Evolutionary conservation across 345 rosid species (phyloP), one percentile per base, ranked within the genome.

Genomic region (Brassica nigra): DNA sequence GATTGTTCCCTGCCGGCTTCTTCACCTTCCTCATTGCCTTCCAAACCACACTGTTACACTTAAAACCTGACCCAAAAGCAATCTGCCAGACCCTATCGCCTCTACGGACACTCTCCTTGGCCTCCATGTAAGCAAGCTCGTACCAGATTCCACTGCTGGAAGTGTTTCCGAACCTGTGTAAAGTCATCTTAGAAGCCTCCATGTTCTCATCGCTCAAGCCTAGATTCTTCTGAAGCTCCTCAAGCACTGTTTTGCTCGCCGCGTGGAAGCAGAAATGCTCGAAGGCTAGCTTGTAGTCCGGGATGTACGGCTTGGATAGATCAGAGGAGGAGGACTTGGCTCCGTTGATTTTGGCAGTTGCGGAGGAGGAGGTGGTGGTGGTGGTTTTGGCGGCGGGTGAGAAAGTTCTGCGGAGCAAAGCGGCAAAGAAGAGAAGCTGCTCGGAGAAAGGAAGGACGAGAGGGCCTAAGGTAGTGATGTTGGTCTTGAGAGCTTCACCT

Each of bases 31-130:
- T 81, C 90, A 91, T 86, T 3, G 97, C 84, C 76, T 81, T 83
- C 97, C 95, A 95, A 11, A 95, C 99, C 64, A 91, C 78, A 64
- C 95, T 95, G 81, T 95, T 95, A 86, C 99, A 95, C 89, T 95
- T 95, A 39, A 95, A 92, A 23, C 99, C 97, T 0, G 97, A 92
- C 29, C 95, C 99, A 11, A 88, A 95, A 0, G 97, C 87, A 2
- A 91, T 84, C 84, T 95, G 97, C 97, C 99, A 95, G 37, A 95
- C 83, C 78, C 97, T 84, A 31, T 92, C 97, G 0, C 97, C 97
- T 29, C 88, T 85, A 57, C 82, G 87, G 0, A 95, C 91, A 82
- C 83, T 88, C 70, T 89, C 94, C 80, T 95, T 95, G 11, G 99
- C 97, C 71, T 95, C 99, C 86, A 90, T 57, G 69, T 92, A 95